Conservation (phyloP, 208 protist genomes). For the Trypanosoma congolense region DNA sequence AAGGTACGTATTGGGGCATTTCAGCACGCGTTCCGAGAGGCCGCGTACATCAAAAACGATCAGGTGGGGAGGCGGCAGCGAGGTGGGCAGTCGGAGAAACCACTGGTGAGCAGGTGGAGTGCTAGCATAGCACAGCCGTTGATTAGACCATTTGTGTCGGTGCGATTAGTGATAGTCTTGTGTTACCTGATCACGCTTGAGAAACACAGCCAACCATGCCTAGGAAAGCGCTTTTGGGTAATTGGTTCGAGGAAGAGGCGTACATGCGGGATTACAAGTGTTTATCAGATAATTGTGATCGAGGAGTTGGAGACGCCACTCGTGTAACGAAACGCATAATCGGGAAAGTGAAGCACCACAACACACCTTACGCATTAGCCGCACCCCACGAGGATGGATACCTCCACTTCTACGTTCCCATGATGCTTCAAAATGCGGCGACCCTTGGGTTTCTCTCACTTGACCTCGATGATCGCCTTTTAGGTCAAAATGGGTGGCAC, state of each 20-base stretch:
- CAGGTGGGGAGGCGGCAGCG: too few species aligned
- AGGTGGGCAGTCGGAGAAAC: too few species aligned
- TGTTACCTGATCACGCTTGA: background rate
- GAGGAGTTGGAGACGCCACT: conserved; percentile 50
- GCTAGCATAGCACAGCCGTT: background rate
- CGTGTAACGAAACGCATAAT: conserved; percentile 56
- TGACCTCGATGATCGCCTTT: conserved; percentile 73
- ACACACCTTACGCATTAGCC: conserved; percentile 46
- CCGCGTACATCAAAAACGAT: too few species aligned
- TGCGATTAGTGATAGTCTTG: too few species aligned
- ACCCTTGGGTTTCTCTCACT: conserved; percentile 76
- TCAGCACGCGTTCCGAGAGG: too few species aligned
- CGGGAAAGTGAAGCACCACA: conserved; percentile 83
- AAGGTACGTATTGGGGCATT: too few species aligned
- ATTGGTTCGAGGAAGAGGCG: conserved; percentile 85
- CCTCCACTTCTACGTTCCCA: conserved; percentile 66
- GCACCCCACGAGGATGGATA: conserved; percentile 50
- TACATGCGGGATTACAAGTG: conserved; percentile 63
- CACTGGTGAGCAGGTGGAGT: too few species aligned
- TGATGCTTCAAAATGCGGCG: conserved; percentile 81
- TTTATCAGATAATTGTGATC: conserved; percentile 64
- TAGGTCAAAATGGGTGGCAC: conserved; percentile 53
- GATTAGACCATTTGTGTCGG: background rate
- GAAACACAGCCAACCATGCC: conserved; percentile 47
- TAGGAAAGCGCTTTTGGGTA: conserved; percentile 58